Percentiles rank a stretch among this genome's conserved stretches.
phyloP scores from a whole-genome alignment of 345 rosid genomes.

The Raphanus sativus region DNA sequence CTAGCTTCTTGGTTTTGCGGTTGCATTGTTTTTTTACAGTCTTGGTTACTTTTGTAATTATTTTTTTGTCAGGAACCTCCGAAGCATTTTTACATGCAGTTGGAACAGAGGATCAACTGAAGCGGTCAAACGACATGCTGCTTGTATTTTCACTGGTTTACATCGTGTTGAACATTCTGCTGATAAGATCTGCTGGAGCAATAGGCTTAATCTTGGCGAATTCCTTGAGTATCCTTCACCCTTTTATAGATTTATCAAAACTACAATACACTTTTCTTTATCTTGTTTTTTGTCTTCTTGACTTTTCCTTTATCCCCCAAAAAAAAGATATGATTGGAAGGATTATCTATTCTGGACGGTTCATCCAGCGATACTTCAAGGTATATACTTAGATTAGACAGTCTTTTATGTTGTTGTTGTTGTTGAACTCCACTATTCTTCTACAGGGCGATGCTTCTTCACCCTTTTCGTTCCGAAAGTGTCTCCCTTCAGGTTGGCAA shows the following conservation, averaged over 20 bases:
- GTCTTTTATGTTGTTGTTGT: slow-evolving; percentile 3
- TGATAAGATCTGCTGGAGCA: slow-evolving; percentile 78
- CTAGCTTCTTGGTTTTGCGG: neutral
- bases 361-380: slow-evolving; percentile 76
- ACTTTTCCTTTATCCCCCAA: slow-evolving; percentile 23
- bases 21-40: neutral
- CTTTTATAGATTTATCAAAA: neutral
- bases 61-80: slow-evolving; percentile 71
- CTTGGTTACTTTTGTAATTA: neutral
- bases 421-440: neutral
- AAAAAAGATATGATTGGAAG: slow-evolving; percentile 74
- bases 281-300: slow-evolving; percentile 41
- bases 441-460: slow-evolving; percentile 52
- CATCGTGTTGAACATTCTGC: slow-evolving; percentile 55
- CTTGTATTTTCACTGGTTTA: slow-evolving; percentile 71
- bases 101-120: slow-evolving; percentile 75
- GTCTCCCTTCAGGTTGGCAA: slow-evolving; percentile 82
- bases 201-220: slow-evolving; percentile 90
- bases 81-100: slow-evolving; percentile 95
- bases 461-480: slow-evolving; percentile 52
- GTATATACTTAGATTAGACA: slow-evolving; percentile 42
- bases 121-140: slow-evolving; percentile 73
- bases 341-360: slow-evolving; percentile 67
- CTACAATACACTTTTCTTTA: neutral
- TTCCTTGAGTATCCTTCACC: slow-evolving; percentile 73